Conservation (phyloP, 495 filamentous ascomycete genomes). For the Staphylotrichum tortipilum region DNA sequence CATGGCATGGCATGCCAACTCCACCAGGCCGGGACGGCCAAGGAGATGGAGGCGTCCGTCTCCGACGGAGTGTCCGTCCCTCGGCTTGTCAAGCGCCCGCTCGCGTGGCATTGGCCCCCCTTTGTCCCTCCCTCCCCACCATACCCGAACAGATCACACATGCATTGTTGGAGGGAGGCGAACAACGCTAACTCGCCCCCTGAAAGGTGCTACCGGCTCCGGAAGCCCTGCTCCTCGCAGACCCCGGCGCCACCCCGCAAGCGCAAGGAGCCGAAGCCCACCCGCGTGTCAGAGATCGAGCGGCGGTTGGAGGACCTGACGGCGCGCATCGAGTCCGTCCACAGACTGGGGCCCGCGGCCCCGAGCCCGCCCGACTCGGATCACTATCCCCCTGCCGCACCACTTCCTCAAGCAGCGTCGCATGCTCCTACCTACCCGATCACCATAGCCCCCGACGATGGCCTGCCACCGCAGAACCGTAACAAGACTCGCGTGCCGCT, state of each 20-base stretch:
- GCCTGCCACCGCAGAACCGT: not conserved
- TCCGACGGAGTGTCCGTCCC: no score
- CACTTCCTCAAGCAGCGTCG: no score
- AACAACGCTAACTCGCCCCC: not conserved
- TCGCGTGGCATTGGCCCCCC: not conserved
- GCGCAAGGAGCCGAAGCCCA: slow-evolving; percentile 27
- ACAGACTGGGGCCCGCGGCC: not conserved
- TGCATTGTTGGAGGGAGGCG: no score
- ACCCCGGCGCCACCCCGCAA: slow-evolving; percentile 23
- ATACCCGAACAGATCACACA: no score
- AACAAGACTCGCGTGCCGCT: not conserved
- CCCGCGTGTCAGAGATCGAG: slow-evolving; percentile 25
- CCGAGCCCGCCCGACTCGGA: slow-evolving; percentile 1
- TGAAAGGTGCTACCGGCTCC: slow-evolving; percentile 26
- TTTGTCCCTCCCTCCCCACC: no score
- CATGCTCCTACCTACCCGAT: not conserved
- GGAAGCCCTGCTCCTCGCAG: slow-evolving; percentile 23
- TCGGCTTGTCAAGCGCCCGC: no score
- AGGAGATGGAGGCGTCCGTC: no score
- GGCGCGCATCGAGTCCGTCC: slow-evolving; percentile 15
- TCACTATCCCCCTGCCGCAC: not conserved
- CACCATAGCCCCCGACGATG: not conserved
- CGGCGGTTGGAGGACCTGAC: slow-evolving; percentile 24
- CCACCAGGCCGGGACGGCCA: no score
- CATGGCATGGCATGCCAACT: no score